Percentiles rank a stretch among this genome's conserved stretches.
Conservation (phyloP, 78 protist genomes). For the Goniomonas avonlea region DNA sequence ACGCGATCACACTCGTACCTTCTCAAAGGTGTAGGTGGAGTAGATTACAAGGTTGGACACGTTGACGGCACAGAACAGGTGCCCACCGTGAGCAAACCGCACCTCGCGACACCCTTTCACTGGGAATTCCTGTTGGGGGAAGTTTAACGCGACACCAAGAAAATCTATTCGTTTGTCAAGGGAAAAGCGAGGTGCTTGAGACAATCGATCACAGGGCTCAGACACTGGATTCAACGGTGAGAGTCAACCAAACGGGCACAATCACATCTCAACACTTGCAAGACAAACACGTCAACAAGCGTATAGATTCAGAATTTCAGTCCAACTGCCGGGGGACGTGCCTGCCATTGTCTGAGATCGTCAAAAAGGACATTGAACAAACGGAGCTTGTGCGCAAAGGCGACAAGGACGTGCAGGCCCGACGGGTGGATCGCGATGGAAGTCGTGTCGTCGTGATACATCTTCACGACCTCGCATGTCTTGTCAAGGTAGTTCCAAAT, state of each 20-base stretch:
- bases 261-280: too few relatives aligned
- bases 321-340: too few relatives aligned
- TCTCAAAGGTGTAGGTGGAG: constrained; percentile 12
- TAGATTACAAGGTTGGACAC: background rate
- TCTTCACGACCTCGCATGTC: background rate
- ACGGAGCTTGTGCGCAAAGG: constrained; percentile 13
- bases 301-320: too few relatives aligned
- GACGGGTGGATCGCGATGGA: constrained; percentile 24
- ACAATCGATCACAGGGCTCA: too few relatives aligned
- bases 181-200: too few relatives aligned
- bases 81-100: constrained; percentile 30
- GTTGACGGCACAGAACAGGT: constrained; percentile 8
- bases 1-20: too few relatives aligned
- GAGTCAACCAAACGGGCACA: too few relatives aligned
- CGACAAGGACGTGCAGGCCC: constrained; percentile 21
- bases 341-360: background rate
- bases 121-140: constrained; percentile 19
- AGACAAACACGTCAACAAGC: too few relatives aligned
- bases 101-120: constrained; percentile 8
- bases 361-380: background rate
- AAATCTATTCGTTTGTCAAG: too few relatives aligned
- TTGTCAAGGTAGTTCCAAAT: constrained; percentile 29
- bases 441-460: background rate
- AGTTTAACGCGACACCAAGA: too few relatives aligned
- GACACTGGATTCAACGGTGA: too few relatives aligned